phyloP scores from a whole-genome alignment of 164 flowering plant genomes.

The Vitis labrusca region DNA sequence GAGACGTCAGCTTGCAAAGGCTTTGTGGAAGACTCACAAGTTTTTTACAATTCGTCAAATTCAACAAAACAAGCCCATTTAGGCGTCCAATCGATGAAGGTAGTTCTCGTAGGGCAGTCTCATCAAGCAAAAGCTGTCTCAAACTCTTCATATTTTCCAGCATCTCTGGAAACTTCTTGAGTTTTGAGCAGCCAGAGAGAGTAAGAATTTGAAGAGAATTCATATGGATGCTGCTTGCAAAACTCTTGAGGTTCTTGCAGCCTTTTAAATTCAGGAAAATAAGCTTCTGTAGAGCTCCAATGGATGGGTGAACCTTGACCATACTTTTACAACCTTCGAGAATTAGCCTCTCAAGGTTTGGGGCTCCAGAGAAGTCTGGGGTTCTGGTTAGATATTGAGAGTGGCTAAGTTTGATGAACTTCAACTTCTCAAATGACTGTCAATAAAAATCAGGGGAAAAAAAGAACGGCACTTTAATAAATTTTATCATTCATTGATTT shows the following conservation, averaged over 20 bases:
- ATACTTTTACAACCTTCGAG: constrained; percentile 19
- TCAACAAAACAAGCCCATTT: too few species aligned
- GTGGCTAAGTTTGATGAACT: constrained; percentile 18
- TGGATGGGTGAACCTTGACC: constrained; percentile 18
- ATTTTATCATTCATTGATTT: neutral
- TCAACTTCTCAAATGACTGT: constrained; percentile 12
- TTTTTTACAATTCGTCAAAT: too few species aligned
- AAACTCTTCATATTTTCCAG: too few species aligned
- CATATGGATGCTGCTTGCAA: constrained; percentile 6
- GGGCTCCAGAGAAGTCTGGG: constrained; percentile 14
- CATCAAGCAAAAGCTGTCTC: too few species aligned
- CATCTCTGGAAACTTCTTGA: too few species aligned
- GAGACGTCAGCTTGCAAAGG: too few species aligned
- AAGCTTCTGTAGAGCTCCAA: constrained; percentile 16
- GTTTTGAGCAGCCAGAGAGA: too few species aligned
- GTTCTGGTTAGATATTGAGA: constrained; percentile 11
- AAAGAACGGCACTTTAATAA: neutral
- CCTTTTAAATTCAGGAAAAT: constrained; percentile 8
- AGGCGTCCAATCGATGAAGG: too few species aligned
- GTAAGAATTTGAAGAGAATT: too few species aligned
- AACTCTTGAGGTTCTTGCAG: constrained; percentile 13
- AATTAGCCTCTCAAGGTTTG: constrained; percentile 20
- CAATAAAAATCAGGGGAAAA: neutral
- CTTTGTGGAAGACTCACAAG: too few species aligned
- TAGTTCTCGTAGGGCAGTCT: too few species aligned